Base-by-base conservation (phyloP, 805 yeast species). In the Candida anglica region DNA sequence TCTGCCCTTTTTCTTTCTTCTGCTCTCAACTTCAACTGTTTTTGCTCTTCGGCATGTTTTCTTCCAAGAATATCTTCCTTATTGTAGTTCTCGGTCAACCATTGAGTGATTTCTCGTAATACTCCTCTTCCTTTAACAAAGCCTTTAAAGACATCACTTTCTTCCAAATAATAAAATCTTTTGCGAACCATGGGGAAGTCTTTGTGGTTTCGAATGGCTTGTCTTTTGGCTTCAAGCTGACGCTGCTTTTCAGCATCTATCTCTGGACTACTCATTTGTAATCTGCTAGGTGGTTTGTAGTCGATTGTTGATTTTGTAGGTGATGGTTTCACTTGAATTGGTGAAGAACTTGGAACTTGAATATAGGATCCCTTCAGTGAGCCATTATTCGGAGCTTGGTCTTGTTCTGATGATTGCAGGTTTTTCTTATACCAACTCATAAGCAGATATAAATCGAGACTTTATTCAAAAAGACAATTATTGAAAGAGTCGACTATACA, bases 61-160 rank as follows among this genome's bases (percentile, higher is more conserved):
- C 34, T 40, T 9, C 45, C 48, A 29, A 56, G 34, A n/a, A 52
- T 47, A 5, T 48, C 60, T 8, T 38, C 47, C 33, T 50, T 52
- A 32, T 51, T 48, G 37, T 44, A 58, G 38, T 59, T 63, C n/a
- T 60, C 65, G 4, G 55, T 52, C 21, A 67, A 50, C 63, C 64
- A 62, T 36, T 50, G 58, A 19, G 62, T 57, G 31, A 66, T 55
- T 15, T 62, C 67, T 25, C 70, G 53, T 18, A 66, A 51, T 29
- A 65, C 62, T 5, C 71, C 71, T 43, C 56, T 63, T 4, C 69
- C 69, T 37, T 61, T 63, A 16, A 63, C 65, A 46, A 66, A 63
- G 3, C 66, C 71, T 36, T 59, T 58, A 44, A 65, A 58, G 22
- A 67, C 48, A 35, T 62, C 71, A 28, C 63, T 55, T 37, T 66